Conservation (phyloP, 495 filamentous ascomycete genomes). For the Hypoxylon fuscum region DNA sequence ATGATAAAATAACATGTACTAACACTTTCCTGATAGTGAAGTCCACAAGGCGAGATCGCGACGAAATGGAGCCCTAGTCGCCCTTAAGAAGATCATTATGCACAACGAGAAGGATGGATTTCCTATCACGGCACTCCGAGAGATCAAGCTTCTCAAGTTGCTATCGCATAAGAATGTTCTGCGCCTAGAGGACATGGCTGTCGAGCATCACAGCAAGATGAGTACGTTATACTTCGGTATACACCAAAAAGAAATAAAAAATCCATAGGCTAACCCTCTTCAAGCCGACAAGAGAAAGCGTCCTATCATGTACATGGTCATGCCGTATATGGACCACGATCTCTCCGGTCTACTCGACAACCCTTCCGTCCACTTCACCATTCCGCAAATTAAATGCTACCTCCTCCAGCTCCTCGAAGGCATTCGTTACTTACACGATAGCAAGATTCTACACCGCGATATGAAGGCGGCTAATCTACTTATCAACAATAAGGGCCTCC, state of each 20-base stretch:
- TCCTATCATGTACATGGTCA: slow-evolving; percentile 97
- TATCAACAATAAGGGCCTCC: slow-evolving; percentile 91
- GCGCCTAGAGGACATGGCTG: slow-evolving; percentile 91
- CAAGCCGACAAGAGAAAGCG: slow-evolving; percentile 79
- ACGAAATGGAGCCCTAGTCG: slow-evolving; percentile 75
- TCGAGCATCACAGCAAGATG: slow-evolving; percentile 76
- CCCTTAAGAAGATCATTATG: slow-evolving; percentile 95
- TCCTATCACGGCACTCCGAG: slow-evolving; percentile 79
- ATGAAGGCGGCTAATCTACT: slow-evolving; percentile 99
- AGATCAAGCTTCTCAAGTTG: slow-evolving; percentile 97
- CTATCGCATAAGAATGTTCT: slow-evolving; percentile 90
- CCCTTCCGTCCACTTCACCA: slow-evolving; percentile 82
- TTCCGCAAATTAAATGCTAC: slow-evolving; percentile 97
- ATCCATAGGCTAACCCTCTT: slow-evolving; percentile 17
- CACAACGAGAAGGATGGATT: slow-evolving; percentile 88
- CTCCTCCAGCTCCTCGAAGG: slow-evolving; percentile 93
- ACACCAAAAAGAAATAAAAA: too few species aligned
- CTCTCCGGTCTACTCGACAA: slow-evolving; percentile 96
- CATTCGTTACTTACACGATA: slow-evolving; percentile 87
- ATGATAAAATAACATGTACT: slow-evolving; percentile 8
- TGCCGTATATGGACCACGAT: slow-evolving; percentile 98
- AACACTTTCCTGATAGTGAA: slow-evolving; percentile 63
- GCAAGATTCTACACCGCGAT: slow-evolving; percentile 90
- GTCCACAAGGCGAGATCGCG: slow-evolving; percentile 88
- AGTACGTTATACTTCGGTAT: slow-evolving; percentile 57